Percentiles rank a stretch among this genome's conserved stretches.
Evolutionary conservation across 257 asterid genomes (phyloP).

Genomic region (Ophiorrhiza pumila): DNA sequence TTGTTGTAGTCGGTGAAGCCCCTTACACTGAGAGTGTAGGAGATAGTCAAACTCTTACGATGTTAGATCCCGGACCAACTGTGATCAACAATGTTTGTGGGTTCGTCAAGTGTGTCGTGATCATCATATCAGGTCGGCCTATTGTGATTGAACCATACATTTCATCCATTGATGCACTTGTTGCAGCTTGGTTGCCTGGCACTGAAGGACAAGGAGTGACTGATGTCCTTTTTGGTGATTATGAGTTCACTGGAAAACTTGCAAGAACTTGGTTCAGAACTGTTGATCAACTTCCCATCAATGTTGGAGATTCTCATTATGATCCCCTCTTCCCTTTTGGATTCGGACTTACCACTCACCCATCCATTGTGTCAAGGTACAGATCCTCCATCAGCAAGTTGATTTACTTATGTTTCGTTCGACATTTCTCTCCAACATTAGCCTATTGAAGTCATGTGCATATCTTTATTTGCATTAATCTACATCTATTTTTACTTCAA

Average conservation of each 20-base stretch:
- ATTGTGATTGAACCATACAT: conserved; percentile 61
- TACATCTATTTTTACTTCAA: too few species aligned
- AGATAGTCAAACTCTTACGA: conserved; percentile 63
- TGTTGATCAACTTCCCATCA: conserved; percentile 80
- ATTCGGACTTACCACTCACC: conserved; percentile 53
- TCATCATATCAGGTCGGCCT: conserved; percentile 72
- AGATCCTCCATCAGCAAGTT: neutral
- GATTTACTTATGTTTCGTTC: neutral
- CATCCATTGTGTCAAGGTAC: conserved; percentile 49
- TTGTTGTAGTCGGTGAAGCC: conserved; percentile 73
- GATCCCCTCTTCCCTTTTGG: conserved; percentile 78
- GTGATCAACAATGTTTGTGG: conserved; percentile 62
- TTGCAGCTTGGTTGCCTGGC: conserved; percentile 92
- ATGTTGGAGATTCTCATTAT: conserved; percentile 62
- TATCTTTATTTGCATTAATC: too few species aligned
- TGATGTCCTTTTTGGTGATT: conserved; percentile 80
- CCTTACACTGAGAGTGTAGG: conserved; percentile 79
- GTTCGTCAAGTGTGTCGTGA: conserved; percentile 54
- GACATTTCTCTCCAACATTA: neutral
- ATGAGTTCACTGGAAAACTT: conserved; percentile 59
- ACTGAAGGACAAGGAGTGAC: conserved; percentile 85
- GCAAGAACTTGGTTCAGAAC: conserved; percentile 74
- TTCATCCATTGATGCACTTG: conserved; percentile 56
- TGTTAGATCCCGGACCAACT: conserved; percentile 67
- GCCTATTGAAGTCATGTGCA: too few species aligned